Base-by-base conservation (phyloP, 1,284 basidiomycete species). In the Microbotryum saponariae region DNA sequence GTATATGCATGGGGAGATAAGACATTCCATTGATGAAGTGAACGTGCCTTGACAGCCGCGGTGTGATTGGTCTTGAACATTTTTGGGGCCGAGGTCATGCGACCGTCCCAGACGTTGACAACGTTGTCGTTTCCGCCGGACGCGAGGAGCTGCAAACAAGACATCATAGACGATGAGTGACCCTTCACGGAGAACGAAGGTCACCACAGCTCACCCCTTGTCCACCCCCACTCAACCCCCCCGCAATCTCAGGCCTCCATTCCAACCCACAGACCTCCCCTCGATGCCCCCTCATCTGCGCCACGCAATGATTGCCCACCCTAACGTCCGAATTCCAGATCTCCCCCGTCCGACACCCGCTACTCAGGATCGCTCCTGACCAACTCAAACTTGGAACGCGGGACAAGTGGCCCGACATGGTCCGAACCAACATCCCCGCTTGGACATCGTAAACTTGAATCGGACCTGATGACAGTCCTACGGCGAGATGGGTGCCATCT, bases 361-460 rank as follows among this genome's bases (percentile, higher is more conserved):
- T 89, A n/a, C 82, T 86, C 44, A 97, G 77, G 33, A 93, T 80
- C 69, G 92, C 91, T 48, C 86, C 82, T 72, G 87, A 81, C 92
- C 93, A 97, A 6, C 85, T 85, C 42, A 97, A 77, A 4, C 83
- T 82, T 0, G 89, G 87, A 20, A 96, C 80, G 72, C 96, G 87
- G 1, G 82, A 85, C 25, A 72, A 69, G 73, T 91, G 90, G 0
- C 90, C 90, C 1, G 74, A 71, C 92, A 97, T 96, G 18, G 89
- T 91, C 8, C 94, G 82, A 64, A 97, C 79, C 70, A 89, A 88
- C 72, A 84, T 83, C 6, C 83, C 83, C 0, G 83, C 80, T 71
- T 91, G 88, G 1, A 89, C 84, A 72, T 97, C 94, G 89, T 93
- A 97, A n/a, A 98, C 83, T 77, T 97, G 91, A 37, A 97, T 88